phyloP scores from a whole-genome alignment of 352 stramenopile genomes.

The Globisporangium viniferum region DNA sequence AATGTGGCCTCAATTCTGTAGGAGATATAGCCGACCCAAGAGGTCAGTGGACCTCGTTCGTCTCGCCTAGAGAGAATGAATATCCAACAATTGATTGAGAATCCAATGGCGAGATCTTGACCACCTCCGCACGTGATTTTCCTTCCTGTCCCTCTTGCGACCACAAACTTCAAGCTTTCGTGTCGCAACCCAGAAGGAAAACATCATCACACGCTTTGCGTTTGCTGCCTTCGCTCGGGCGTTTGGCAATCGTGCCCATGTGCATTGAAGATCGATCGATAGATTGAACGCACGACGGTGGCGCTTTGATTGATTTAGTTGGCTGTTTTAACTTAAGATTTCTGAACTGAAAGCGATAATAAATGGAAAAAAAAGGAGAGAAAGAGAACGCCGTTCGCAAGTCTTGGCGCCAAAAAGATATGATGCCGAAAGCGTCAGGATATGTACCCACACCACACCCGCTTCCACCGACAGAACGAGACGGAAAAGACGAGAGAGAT shows the following conservation, averaged over 20 bases:
- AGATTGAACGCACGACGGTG: neutral
- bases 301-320: neutral
- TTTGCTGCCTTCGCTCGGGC: no score
- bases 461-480: neutral
- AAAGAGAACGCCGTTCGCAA: neutral
- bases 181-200: neutral
- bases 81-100: neutral
- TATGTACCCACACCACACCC: neutral
- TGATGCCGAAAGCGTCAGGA: neutral
- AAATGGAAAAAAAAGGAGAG: neutral
- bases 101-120: neutral
- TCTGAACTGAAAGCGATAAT: neutral
- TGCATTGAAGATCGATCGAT: no score
- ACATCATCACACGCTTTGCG: no score
- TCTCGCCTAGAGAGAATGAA: neutral
- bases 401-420: neutral
- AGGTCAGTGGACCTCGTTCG: neutral
- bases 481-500: neutral
- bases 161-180: neutral
- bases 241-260: no score
- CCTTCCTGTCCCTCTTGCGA: neutral
- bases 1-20: no score
- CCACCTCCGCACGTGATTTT: neutral
- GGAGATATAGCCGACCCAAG: no score
- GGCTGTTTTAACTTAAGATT: neutral